These are phyloP conservation scores for Penicillium sp. DNA, from an alignment of 2,329 filamentous ascomycete genomes.

Conservation along the genomic window DNA sequence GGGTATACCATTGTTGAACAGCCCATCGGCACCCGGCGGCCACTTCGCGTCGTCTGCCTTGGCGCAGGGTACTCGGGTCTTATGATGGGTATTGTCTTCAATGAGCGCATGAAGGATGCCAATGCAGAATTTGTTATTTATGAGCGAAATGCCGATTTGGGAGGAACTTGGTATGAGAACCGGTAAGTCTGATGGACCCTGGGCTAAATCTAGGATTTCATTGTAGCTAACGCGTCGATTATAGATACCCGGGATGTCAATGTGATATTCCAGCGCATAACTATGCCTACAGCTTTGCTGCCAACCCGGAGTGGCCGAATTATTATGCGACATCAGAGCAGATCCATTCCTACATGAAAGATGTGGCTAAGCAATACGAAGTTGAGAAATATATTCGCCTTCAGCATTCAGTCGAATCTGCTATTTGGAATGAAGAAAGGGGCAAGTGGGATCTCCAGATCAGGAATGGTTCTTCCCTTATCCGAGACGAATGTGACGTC, in stretches of 20 bases:
- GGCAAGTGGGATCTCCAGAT: conserved; percentile 18
- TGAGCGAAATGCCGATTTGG: conserved; percentile 28
- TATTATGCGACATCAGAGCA: conserved; percentile 42
- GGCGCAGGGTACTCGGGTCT: conserved; percentile 21
- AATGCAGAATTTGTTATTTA: not conserved
- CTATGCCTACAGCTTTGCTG: conserved; percentile 46
- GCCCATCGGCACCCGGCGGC: conserved; percentile 9
- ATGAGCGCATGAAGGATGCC: conserved; percentile 4
- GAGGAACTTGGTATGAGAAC: conserved; percentile 38
- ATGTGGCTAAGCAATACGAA: conserved; percentile 41
- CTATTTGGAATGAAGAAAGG: conserved; percentile 37
- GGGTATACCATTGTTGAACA: not conserved
- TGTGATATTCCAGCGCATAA: conserved; percentile 36
- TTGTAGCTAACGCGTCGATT: not conserved
- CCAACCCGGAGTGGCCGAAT: conserved; percentile 46
- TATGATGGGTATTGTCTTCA: conserved; percentile 29
- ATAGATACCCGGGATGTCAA: conserved; percentile 39
- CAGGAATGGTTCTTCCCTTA: not conserved
- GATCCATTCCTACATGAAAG: conserved; percentile 48
- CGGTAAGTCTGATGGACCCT: not conserved
- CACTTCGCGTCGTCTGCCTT: conserved; percentile 15
- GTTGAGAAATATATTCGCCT: conserved; percentile 41
- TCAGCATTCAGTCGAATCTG: conserved; percentile 12
- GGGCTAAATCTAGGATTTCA: no score
- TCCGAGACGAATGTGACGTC: conserved; percentile 26